These are phyloP conservation scores for Babjeviella inositovora DNA, from an alignment of 805 yeast genomes.

Conservation along the genomic window DNA sequence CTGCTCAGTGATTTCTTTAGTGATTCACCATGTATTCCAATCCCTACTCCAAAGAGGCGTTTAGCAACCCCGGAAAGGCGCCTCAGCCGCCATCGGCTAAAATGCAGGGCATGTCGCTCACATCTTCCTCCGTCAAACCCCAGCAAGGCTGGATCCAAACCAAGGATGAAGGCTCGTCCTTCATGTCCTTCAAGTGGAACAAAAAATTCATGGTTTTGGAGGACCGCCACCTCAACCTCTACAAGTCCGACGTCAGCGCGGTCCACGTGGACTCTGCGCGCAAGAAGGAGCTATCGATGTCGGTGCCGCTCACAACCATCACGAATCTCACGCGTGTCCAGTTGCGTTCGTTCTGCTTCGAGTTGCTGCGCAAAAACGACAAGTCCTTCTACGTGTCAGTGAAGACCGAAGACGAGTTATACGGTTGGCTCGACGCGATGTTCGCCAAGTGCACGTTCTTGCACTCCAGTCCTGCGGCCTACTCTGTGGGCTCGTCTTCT, in stretches of 20 bases:
- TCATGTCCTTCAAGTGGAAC: slow-evolving; percentile 84
- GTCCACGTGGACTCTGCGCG: no score
- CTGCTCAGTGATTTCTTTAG: no score
- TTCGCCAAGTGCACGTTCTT: slow-evolving; percentile 56
- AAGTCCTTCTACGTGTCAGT: slow-evolving; percentile 63
- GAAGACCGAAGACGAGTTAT: slow-evolving; percentile 64
- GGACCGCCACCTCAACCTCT: slow-evolving; percentile 62
- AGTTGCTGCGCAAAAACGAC: slow-evolving; percentile 41
- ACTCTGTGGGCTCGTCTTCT: slow-evolving; percentile 7
- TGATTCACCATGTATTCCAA: no score
- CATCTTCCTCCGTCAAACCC: slow-evolving; percentile 10
- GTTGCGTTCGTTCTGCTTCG: slow-evolving; percentile 67
- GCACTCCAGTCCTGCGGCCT: slow-evolving; percentile 18
- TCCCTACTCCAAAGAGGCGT: no score
- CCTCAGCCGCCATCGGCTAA: slow-evolving; percentile 23
- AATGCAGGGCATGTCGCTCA: background rate
- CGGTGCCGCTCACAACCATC: slow-evolving; percentile 42
- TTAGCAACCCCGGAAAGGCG: slow-evolving; percentile 22
- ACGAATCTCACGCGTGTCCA: slow-evolving; percentile 53
- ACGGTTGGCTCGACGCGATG: slow-evolving; percentile 85
- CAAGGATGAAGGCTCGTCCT: slow-evolving; percentile 77
- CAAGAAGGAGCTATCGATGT: slow-evolving; percentile 26
- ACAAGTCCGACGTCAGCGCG: slow-evolving; percentile 63
- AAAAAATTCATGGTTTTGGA: slow-evolving; percentile 68
- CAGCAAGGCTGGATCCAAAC: slow-evolving; percentile 78